Conservation (phyloP, 495 filamentous ascomycete species). For the Penicillium steckii region DNA sequence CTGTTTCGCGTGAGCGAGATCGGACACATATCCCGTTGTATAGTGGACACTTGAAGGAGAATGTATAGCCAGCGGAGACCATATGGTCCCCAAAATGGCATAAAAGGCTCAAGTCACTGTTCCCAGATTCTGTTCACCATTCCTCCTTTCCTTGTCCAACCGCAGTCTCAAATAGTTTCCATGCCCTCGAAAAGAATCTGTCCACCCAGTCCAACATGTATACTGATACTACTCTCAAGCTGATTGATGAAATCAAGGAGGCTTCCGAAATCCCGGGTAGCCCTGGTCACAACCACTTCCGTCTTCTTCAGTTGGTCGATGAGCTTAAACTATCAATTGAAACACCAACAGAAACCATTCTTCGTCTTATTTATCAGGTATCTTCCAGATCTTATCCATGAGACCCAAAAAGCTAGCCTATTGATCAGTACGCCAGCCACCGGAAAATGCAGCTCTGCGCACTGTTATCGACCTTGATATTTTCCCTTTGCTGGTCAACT, state of each 20-base stretch:
- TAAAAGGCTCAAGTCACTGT: neutral
- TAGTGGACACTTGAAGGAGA: neutral
- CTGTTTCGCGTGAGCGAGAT: conserved; percentile 6
- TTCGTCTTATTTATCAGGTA: conserved; percentile 15
- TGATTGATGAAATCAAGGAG: neutral
- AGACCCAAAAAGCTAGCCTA: neutral
- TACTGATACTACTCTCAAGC: neutral
- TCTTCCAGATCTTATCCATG: neutral
- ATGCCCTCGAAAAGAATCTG: too few species aligned
- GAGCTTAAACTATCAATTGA: conserved; percentile 13
- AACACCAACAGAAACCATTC: conserved; percentile 15
- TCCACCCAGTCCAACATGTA: neutral
- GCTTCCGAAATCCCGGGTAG: neutral
- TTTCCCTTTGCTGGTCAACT: conserved; percentile 4
- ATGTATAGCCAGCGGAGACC: too few species aligned
- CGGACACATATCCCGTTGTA: neutral
- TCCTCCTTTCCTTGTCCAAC: too few species aligned
- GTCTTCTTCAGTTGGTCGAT: conserved; percentile 11
- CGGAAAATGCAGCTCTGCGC: conserved; percentile 11
- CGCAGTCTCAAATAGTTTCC: too few species aligned
- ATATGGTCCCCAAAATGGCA: too few species aligned
- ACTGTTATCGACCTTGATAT: conserved; percentile 8
- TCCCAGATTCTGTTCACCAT: too few species aligned
- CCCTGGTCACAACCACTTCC: conserved; percentile 4
- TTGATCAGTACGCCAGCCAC: neutral